Conservation (phyloP, 805 yeast genomes). For the Hanseniaspora lindneri region DNA sequence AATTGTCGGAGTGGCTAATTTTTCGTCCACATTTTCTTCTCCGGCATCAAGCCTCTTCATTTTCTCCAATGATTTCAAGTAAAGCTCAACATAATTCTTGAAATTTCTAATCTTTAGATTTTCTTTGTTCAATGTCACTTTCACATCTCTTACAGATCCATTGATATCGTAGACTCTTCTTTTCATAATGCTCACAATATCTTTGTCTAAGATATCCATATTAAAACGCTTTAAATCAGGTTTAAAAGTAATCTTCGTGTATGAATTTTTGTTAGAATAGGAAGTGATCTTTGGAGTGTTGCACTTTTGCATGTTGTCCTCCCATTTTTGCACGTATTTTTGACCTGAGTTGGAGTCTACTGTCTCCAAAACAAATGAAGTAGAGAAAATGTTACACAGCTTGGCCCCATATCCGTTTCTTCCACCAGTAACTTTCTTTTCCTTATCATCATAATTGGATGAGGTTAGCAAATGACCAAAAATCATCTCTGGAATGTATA, state of each 20-base stretch:
- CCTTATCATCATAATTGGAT: conserved; percentile 88
- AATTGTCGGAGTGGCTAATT: conserved; percentile 40
- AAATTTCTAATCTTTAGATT: conserved; percentile 59
- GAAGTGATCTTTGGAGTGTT: conserved; percentile 60
- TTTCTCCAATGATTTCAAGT: conserved; percentile 60
- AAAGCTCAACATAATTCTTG: conserved; percentile 80
- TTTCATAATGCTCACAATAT: conserved; percentile 68
- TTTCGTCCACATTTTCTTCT: conserved; percentile 27
- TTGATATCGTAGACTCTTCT: conserved; percentile 93
- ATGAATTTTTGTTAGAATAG: conserved; percentile 44
- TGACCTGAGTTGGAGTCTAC: conserved; percentile 58
- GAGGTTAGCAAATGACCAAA: conserved; percentile 92
- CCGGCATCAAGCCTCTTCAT: conserved; percentile 31
- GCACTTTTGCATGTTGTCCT: conserved; percentile 67
- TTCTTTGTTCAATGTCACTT: conserved; percentile 65
- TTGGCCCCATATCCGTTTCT: conserved; percentile 98
- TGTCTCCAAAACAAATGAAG: conserved; percentile 76
- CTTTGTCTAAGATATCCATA: conserved; percentile 76
- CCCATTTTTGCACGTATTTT: conserved; percentile 74
- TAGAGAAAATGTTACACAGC: conserved; percentile 88
- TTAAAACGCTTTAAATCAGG: conserved; percentile 79
- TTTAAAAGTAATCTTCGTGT: conserved; percentile 72
- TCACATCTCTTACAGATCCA: conserved; percentile 79
- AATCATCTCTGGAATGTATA: conserved; percentile 90
- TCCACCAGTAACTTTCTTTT: conserved; percentile 95